A percentile compares a stretch with the other conserved stretches of the same genome.
Conservation (phyloP, 2,329 filamentous ascomycete species). For the Pleomassaria siparia region DNA sequence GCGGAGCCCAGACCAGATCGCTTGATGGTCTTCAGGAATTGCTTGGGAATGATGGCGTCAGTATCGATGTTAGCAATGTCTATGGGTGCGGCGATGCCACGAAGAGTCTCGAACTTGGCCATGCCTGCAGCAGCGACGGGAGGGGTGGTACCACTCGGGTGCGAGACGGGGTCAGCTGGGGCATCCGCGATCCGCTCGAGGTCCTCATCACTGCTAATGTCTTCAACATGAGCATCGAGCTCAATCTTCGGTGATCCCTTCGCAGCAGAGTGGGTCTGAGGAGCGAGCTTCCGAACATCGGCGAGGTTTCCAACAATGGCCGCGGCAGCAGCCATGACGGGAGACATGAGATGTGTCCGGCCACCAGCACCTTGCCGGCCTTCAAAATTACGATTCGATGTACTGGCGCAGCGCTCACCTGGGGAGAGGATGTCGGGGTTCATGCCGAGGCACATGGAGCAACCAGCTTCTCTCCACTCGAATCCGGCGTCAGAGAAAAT, state of each 20-base stretch:
- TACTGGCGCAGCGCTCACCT: conserved; percentile 89
- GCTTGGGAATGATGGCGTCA: conserved; percentile 99
- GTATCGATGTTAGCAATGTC: conserved; percentile 93
- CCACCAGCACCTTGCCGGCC: conserved; percentile 90
- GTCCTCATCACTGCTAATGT: conserved; percentile 62
- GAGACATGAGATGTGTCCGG: conserved; percentile 93
- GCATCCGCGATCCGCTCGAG: conserved; percentile 64
- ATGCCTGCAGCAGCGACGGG: conserved; percentile 62
- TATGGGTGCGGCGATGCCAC: conserved; percentile 84
- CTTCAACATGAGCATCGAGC: conserved; percentile 60
- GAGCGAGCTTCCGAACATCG: conserved; percentile 79
- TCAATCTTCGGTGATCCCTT: conserved; percentile 60
- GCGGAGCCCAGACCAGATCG: conserved; percentile 87
- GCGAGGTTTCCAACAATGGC: conserved; percentile 88
- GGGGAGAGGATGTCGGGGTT: conserved; percentile 96
- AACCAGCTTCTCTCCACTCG: conserved; percentile 97
- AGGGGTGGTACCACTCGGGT: conserved; percentile 60
- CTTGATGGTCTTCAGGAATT: conserved; percentile 99
- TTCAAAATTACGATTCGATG: conserved; percentile 97
- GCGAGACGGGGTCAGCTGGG: conserved; percentile 66
- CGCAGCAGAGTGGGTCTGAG: conserved; percentile 45
- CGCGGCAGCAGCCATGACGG: conserved; percentile 91
- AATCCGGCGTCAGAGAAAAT: conserved; percentile 91
- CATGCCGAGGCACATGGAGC: conserved; percentile 99
- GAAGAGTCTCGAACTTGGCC: conserved; percentile 79